Base-by-base conservation (phyloP, 306 rosid genomes). In the Potentilla sterilis region DNA sequence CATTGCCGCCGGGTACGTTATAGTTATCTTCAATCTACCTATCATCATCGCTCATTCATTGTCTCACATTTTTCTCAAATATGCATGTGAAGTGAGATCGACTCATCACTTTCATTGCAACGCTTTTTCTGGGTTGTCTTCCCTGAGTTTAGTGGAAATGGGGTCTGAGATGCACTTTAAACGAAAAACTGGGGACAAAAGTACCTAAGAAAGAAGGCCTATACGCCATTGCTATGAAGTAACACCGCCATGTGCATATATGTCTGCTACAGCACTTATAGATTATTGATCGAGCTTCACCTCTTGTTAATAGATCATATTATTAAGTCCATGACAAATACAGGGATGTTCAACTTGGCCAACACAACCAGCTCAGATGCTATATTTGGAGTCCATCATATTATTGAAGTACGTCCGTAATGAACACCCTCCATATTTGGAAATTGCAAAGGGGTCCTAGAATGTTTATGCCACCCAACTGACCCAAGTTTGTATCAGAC, bases 231-330 rank as follows among this genome's bases (percentile, higher is more conserved):
- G 44, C 43, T 32, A 28, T 22, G 13, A 43, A 44, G 71, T 43
- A 58, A 77, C 71, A 57, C 24, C 47, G 16, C 63, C 80, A 69
- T 69, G 69, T 77, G 75, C 40, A 57, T 49, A 51, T 51, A 51
- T 57, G 12, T 24, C 38, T 34, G 19, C 55, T 4, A 28, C 54
- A 42, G 21, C 5, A 37, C 40, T 24, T 9, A 43, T 19, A 44
- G 34, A 52, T 18, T 21, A 24, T 1, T 22, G n/a, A 61, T 61
- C 7, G 41, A 61, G 67, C 67, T 13, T 61, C 67, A 68, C 12
- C 28, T 43, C 9, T 43, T 43, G 40, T 43, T 68, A 21, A 47
- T 68, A 22, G 37, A 68, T 44, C 40, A 21, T 4, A 68, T 68
- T 28, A 37, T 13, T 8, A 10, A 0, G 34, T 55, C 13, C 34